Percentiles rank a stretch among this genome's conserved stretches.
phyloP scores from a whole-genome alignment of 805 yeast genomes.

The Lachancea sp. region DNA sequence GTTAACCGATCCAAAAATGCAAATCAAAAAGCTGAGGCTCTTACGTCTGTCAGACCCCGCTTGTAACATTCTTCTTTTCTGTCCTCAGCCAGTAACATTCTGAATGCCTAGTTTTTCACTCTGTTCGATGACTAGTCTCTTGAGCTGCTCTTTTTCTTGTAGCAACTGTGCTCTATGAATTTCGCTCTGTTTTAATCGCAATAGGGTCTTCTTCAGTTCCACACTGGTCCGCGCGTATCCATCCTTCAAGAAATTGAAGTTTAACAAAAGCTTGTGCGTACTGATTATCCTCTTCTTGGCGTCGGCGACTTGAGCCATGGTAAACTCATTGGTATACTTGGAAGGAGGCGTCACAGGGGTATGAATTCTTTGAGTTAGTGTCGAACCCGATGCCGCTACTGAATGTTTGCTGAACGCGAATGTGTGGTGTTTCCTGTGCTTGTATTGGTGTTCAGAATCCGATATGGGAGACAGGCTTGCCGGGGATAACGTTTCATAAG shows the following conservation, averaged over 20 bases:
- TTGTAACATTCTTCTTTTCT: not conserved
- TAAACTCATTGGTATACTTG: constrained; percentile 26
- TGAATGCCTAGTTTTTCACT: constrained; percentile 14
- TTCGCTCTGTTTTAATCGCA: constrained; percentile 35
- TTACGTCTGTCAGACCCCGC: too few relatives aligned
- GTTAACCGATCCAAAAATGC: not conserved
- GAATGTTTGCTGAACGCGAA: not conserved
- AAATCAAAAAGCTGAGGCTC: not conserved
- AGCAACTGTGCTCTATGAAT: constrained; percentile 33
- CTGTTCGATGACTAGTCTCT: constrained; percentile 21
- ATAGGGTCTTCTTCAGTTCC: constrained; percentile 31
- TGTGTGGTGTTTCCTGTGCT: constrained; percentile 3
- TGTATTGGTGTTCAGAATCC: constrained; percentile 9
- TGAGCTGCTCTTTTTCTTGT: constrained; percentile 35
- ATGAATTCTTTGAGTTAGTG: constrained; percentile 1
- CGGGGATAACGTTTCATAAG: constrained; percentile 28
- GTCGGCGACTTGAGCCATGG: constrained; percentile 29
- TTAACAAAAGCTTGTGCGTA: constrained; percentile 30
- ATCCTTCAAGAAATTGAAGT: constrained; percentile 30
- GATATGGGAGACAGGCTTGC: constrained; percentile 34
- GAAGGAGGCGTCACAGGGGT: constrained; percentile 11
- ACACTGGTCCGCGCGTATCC: constrained; percentile 31
- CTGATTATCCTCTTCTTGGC: constrained; percentile 30
- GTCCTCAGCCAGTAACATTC: not conserved
- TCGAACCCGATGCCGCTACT: not conserved